Evolutionary conservation across 164 flowering plant species (phyloP).

Genomic region (Cinnamomum chago): DNA sequence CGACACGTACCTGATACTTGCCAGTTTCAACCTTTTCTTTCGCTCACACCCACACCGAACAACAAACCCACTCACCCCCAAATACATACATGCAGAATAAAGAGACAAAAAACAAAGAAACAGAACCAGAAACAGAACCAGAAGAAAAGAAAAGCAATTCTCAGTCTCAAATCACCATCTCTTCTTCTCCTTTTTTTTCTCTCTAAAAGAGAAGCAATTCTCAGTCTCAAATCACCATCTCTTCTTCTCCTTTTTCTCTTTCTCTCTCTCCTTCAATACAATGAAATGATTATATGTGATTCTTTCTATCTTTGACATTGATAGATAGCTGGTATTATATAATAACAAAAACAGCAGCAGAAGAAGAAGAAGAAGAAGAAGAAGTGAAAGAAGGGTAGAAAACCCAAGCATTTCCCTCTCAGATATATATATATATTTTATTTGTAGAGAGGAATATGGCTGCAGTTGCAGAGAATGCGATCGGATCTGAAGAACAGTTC

Average conservation of each 20-base stretch:
- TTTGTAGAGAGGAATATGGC: conserved; percentile 16
- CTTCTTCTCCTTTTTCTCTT: background rate
- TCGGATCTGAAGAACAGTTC: conserved; percentile 20
- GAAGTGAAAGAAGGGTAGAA: background rate
- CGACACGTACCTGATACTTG: background rate
- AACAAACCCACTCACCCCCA: no score
- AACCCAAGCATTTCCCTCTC: background rate
- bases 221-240: no score
- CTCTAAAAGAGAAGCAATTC: no score
- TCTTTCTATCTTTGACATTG: no score
- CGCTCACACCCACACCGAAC: no score
- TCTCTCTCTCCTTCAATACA: no score
- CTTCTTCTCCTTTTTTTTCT: background rate
- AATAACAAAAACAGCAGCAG: background rate
- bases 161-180: no score
- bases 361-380: background rate
- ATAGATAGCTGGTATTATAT: background rate
- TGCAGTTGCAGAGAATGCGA: conserved; percentile 28
- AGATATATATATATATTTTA: no score
- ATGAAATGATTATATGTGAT: no score
- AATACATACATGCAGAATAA: no score
- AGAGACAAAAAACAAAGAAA: background rate
- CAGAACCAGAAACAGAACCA: background rate
- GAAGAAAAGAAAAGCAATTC: no score
- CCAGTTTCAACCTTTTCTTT: background rate